phyloP scores from a whole-genome alignment of 2,329 filamentous ascomycete genomes.

The Scedosporium minutisporum region DNA sequence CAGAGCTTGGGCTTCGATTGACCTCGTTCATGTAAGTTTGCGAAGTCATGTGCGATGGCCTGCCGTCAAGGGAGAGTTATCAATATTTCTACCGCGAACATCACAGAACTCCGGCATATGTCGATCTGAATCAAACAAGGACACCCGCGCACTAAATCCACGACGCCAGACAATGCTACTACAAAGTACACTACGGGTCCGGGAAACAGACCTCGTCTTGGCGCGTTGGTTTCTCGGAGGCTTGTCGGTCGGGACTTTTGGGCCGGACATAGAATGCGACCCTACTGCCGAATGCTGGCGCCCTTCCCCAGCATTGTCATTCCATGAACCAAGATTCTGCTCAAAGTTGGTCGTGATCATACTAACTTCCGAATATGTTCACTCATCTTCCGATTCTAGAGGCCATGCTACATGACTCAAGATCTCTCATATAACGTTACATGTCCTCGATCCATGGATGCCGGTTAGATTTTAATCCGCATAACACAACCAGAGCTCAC shows the following conservation, averaged over 20 bases:
- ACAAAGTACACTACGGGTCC: too few species aligned
- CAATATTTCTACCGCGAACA: not conserved
- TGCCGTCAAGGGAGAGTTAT: not conserved
- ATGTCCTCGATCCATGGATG: not conserved
- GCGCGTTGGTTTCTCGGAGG: not conserved
- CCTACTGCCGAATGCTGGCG: not conserved
- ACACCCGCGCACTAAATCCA: not conserved
- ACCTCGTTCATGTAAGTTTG: too few species aligned
- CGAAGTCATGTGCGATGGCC: not conserved
- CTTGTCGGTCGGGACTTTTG: not conserved
- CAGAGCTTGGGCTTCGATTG: too few species aligned
- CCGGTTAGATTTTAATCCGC: not conserved
- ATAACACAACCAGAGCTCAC: not conserved
- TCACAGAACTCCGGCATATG: not conserved
- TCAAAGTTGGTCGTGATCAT: not conserved
- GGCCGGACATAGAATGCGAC: not conserved
- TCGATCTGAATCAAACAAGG: not conserved
- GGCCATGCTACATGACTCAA: not conserved
- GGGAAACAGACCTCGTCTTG: not conserved
- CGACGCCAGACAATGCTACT: not conserved
- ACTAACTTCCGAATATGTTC: not conserved
- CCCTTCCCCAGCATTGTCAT: not conserved
- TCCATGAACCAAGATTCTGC: not conserved
- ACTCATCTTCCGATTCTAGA: not conserved
- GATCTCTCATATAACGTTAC: not conserved